Conservation (phyloP, 2,329 filamentous ascomycete genomes). For the Mollisia scopiformis region DNA sequence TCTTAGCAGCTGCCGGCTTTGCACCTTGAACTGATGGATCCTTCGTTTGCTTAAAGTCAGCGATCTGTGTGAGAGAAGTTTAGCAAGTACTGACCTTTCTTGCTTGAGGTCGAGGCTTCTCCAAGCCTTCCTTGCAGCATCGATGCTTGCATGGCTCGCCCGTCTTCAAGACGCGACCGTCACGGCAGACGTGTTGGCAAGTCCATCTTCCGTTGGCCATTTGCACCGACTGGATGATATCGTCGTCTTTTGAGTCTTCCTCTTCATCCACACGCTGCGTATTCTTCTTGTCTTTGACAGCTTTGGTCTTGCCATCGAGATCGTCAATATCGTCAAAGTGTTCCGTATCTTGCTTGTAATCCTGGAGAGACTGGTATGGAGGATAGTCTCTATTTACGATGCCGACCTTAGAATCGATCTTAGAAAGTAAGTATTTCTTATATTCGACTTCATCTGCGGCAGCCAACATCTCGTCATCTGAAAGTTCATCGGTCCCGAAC, state of each 20-base stretch:
- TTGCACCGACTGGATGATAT: slow-evolving; percentile 45
- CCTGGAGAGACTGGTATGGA: no score
- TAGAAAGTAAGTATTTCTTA: slow-evolving; percentile 28
- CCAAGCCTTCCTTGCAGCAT: slow-evolving; percentile 73
- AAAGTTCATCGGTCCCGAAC: slow-evolving; percentile 38
- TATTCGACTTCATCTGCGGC: slow-evolving; percentile 33
- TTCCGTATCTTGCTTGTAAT: slow-evolving; percentile 45
- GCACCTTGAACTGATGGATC: background rate
- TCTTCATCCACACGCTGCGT: background rate
- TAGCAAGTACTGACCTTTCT: slow-evolving; percentile 26
- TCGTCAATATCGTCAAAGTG: slow-evolving; percentile 56
- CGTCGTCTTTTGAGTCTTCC: background rate
- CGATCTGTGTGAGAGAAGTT: no score
- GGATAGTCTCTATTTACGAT: no score
- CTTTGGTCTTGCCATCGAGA: background rate
- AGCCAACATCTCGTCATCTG: slow-evolving; percentile 47
- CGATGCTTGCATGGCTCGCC: slow-evolving; percentile 65
- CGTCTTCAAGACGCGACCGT: slow-evolving; percentile 40
- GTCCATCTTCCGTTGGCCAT: slow-evolving; percentile 73
- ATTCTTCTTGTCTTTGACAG: slow-evolving; percentile 25
- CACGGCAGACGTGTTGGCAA: slow-evolving; percentile 70
- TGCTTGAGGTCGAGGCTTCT: slow-evolving; percentile 52
- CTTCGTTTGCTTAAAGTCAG: no score
- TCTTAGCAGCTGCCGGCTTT: background rate
- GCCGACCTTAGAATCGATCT: no score